A percentile compares a stretch with the other conserved stretches of the same genome.
Conservation (phyloP, 1,139 yeast genomes). For the Yamadazyma blattariae region DNA sequence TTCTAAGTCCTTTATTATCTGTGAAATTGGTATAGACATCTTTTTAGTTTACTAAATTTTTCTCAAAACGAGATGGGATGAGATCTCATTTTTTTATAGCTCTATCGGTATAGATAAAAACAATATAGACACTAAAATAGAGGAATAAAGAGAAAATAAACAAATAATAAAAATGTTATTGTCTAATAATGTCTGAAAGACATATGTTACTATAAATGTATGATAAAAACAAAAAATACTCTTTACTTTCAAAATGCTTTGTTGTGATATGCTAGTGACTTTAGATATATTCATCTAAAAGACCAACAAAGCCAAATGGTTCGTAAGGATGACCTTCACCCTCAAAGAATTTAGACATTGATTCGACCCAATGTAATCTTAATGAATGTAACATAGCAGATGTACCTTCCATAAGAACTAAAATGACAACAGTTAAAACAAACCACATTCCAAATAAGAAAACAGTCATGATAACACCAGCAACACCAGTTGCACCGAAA, state of each 20-base stretch:
- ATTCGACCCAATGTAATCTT: slow-evolving; percentile 85
- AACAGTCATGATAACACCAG: slow-evolving; percentile 53
- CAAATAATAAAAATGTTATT: too few relatives aligned
- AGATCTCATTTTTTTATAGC: slow-evolving; percentile 8
- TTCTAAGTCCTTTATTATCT: slow-evolving; percentile 35
- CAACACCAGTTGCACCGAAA: slow-evolving; percentile 47
- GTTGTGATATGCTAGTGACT: too few relatives aligned
- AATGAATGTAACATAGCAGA: slow-evolving; percentile 84
- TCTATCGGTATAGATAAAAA: too few relatives aligned
- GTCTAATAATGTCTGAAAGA: too few relatives aligned
- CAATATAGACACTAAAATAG: too few relatives aligned
- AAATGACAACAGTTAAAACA: slow-evolving; percentile 64
- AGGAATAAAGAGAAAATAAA: not conserved
- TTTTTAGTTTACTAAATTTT: too few relatives aligned
- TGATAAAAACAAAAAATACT: not conserved
- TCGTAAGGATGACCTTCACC: slow-evolving; percentile 75
- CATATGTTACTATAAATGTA: not conserved
- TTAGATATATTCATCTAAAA: slow-evolving; percentile 15
- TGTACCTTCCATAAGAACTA: slow-evolving; percentile 84
- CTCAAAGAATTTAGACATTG: slow-evolving; percentile 81
- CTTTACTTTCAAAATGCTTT: not conserved
- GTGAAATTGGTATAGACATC: slow-evolving; percentile 34
- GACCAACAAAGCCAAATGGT: slow-evolving; percentile 57
- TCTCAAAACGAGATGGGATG: slow-evolving; percentile 11
- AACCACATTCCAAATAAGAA: slow-evolving; percentile 78